Conservation (phyloP, 148 eudicot species). For the Rhododendron williamsianum region DNA sequence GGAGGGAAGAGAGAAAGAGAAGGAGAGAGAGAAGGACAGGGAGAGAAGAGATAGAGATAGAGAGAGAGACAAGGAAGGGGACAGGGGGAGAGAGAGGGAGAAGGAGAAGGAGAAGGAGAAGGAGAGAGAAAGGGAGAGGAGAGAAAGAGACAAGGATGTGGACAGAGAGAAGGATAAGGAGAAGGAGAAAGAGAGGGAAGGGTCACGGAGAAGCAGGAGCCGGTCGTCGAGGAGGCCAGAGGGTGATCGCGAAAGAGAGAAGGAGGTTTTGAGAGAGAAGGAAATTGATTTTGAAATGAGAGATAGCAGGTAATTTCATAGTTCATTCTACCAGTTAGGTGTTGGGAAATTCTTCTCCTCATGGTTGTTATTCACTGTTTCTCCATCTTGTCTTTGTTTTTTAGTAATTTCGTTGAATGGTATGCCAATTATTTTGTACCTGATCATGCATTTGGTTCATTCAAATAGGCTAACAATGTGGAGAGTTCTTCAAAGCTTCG, state of each 20-base stretch:
- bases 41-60: conserved; percentile 11
- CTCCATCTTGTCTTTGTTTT: neutral
- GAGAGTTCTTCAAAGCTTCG: conserved; percentile 37
- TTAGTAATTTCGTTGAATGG: neutral
- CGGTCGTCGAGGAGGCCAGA: conserved; percentile 31
- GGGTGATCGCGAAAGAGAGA: conserved; percentile 38
- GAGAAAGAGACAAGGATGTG: conserved; percentile 9
- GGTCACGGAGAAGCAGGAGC: conserved; percentile 22
- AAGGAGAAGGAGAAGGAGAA: conserved; percentile 27
- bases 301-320: conserved; percentile 58
- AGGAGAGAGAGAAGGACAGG: conserved; percentile 12
- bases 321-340: neutral
- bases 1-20: conserved; percentile 17
- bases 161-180: conserved; percentile 18
- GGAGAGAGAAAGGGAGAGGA: conserved; percentile 12
- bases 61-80: conserved; percentile 22
- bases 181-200: conserved; percentile 24
- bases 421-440: neutral
- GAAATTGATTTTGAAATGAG: conserved; percentile 47
- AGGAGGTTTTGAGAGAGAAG: conserved; percentile 29
- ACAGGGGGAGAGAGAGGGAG: conserved; percentile 6
- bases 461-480: conserved; percentile 43
- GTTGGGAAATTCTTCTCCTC: neutral
- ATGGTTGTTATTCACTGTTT: neutral
- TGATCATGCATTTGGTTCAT: neutral